Base-by-base conservation (phyloP, 352 stramenopile species). In the Albugo laibachii region DNA sequence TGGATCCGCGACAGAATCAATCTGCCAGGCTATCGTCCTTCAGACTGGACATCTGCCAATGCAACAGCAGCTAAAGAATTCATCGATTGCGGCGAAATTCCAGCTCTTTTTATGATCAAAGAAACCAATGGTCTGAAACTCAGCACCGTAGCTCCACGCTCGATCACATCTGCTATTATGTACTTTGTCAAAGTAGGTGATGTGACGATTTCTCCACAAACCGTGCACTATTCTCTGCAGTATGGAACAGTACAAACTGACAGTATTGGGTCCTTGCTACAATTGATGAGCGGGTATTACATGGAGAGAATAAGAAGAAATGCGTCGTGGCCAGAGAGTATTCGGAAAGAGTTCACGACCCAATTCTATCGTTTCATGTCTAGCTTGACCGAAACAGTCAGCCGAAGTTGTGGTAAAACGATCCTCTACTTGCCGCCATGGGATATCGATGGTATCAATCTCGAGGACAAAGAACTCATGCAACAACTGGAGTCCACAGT, bases 291-390 rank as follows among this genome's bases (percentile, higher is more conserved):
- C 45, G 74, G 72, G 5, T 86, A 71, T 50, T 92, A 81, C 44
- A 57, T 92, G 18, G 74, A 89, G 52, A 66, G 76, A 8, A 59
- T 92, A 19, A 76, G 86, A 47, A 58, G 65, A 31, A 86, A 89
- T 54, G 76, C 64, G 31, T 59, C 79, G 53, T 95, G 83, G 84
- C 84, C 88, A 12, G 89, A 96, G 60, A 95, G 82, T 52, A 80
- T 96, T 27, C 79, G 89, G 49, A 96, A 95, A 50, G 89, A 97
- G 50, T 91, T 97, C 40, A 91, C 80, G 5, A 80, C 80, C 4
- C 86, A 97, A 55, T 93, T 95, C 50, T 95, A 94, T 57, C 72
- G 82, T 36, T 97, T 96, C 64, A 96, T 97, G 84, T 93, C 84
- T 19, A 88, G 77, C 18, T 63, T 97, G n/a, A 96, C 87, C 1